A percentile compares a stretch with the other conserved stretches of the same genome.
Evolutionary conservation across 768 basidiomycete genomes (phyloP).

Genomic region (Serendipita sp.): DNA sequence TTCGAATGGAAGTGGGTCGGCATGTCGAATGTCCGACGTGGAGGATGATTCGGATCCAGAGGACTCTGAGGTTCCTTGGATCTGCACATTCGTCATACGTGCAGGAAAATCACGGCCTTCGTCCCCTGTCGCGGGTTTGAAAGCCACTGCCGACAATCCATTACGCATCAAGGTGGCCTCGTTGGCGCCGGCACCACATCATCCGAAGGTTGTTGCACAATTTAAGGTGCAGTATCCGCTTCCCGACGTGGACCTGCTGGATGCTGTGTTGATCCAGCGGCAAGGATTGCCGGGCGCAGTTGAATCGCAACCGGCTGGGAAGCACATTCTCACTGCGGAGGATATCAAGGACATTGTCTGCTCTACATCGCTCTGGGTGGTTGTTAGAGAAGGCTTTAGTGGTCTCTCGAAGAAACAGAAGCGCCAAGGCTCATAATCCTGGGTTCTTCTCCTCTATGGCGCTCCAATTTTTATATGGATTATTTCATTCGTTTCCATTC

Average conservation of each 20-base stretch:
- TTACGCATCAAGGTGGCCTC: conserved; percentile 54
- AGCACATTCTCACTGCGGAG: conserved; percentile 59
- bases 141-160: conserved; percentile 9
- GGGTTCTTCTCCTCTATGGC: too few relatives aligned
- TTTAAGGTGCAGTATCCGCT: conserved; percentile 83
- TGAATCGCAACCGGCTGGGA: conserved; percentile 12
- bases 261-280: conserved; percentile 12
- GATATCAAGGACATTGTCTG: conserved; percentile 89
- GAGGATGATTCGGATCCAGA: conserved; percentile 86
- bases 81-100: conserved; percentile 62
- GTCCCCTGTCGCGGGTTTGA: neutral
- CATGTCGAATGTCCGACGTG: conserved; percentile 15
- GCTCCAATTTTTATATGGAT: too few relatives aligned
- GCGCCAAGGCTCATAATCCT: neutral
- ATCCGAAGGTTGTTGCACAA: conserved; percentile 85
- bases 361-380: conserved; percentile 77
- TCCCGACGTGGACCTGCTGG: conserved; percentile 44
- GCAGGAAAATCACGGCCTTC: neutral
- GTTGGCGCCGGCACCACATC: conserved; percentile 82
- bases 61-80: conserved; percentile 94
- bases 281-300: conserved; percentile 11
- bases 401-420: conserved; percentile 23
- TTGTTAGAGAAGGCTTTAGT: conserved; percentile 84
- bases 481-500: too few relatives aligned
- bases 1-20: neutral